Evolutionary conservation across 805 yeast genomes (phyloP), one percentile per base, ranked within the genome.

Genomic region (Ogataea trehaloabstinens): DNA sequence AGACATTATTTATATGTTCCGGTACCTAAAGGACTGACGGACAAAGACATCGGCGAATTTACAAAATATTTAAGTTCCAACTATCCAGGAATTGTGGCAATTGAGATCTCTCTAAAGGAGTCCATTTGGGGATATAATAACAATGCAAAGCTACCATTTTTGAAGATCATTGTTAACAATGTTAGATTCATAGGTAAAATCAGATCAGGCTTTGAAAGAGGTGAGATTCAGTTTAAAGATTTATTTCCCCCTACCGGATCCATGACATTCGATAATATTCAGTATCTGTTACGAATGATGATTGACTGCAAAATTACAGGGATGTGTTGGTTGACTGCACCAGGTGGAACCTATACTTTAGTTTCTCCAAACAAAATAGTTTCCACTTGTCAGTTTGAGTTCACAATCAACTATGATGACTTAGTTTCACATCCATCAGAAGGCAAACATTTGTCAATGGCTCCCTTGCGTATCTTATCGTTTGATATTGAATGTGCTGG

Each of bases 401-500:
- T 90, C 25, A 60, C 69, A 4, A 75, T 93, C 11, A 72, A 82
- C 54, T 89, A 79, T 55, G 64, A 65, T 21, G 82, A 87, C 48
- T 60, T 93, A 36, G 59, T 86, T 0, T 73, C 95, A 1, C 98
- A 88, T 59, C 74, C 88, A 1, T 74, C 96, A 0, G 98, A 91
- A 57, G 97, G 96, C 4, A 89, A 90, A 44, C 95, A 95, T 90
- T 75, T 88, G 24, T 83, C 80, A 49, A 82, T 85, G 67, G 98
- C 99, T 1, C 99, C 99, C 0, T 70, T 93, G 43, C 82, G 99
- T 55, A 81, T 93, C 34, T 68, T 93, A 49, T 89, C 97, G 8
- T 91, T 93, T 61, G 99, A 93, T 71, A 93, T 93, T 45, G 99
- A 93, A 64, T 93, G 99, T 74, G 93, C 99, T 3, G 99, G 99